phyloP scores from a whole-genome alignment of 768 basidiomycete species.

The Tulasnella sp. region DNA sequence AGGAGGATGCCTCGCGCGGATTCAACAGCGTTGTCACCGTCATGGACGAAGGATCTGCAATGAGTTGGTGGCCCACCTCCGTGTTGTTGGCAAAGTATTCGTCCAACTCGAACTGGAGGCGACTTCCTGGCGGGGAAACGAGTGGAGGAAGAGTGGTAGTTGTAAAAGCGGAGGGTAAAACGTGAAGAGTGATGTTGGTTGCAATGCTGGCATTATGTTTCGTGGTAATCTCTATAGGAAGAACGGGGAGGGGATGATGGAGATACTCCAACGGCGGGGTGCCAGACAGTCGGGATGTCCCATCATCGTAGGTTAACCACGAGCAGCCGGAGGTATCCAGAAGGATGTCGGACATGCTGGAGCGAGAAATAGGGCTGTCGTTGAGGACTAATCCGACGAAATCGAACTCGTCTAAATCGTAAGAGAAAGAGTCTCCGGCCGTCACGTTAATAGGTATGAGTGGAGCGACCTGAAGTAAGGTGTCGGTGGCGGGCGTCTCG shows the following conservation, averaged over 20 bases:
- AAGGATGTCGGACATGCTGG: slow-evolving; percentile 48
- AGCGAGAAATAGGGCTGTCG: slow-evolving; percentile 46
- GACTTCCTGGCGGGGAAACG: slow-evolving; percentile 42
- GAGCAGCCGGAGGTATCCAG: slow-evolving; percentile 51
- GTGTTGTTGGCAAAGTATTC: slow-evolving; percentile 47
- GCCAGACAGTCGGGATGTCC: slow-evolving; percentile 54
- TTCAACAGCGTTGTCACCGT: slow-evolving; percentile 49
- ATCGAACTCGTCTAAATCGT: slow-evolving; percentile 47
- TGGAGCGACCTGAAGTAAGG: slow-evolving; percentile 44
- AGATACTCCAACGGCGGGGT: slow-evolving; percentile 44
- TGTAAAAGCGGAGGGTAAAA: slow-evolving; percentile 69
- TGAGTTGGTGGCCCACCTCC: not conserved
- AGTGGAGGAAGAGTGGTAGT: slow-evolving; percentile 49
- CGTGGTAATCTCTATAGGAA: slow-evolving; percentile 57
- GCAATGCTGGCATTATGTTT: slow-evolving; percentile 57
- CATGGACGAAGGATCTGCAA: slow-evolving; percentile 26
- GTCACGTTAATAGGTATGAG: slow-evolving; percentile 68
- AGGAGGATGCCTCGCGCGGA: slow-evolving; percentile 38
- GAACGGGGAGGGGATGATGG: slow-evolving; percentile 30
- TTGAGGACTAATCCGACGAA: slow-evolving; percentile 59
- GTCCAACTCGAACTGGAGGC: slow-evolving; percentile 46
- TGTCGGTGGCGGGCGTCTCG: slow-evolving; percentile 33
- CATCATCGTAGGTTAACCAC: slow-evolving; percentile 46
- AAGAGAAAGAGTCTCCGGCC: slow-evolving; percentile 46
- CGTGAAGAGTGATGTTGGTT: slow-evolving; percentile 54